Base-by-base conservation (phyloP, 1,139 yeast genomes). In the Geotrichum histeridarum region DNA sequence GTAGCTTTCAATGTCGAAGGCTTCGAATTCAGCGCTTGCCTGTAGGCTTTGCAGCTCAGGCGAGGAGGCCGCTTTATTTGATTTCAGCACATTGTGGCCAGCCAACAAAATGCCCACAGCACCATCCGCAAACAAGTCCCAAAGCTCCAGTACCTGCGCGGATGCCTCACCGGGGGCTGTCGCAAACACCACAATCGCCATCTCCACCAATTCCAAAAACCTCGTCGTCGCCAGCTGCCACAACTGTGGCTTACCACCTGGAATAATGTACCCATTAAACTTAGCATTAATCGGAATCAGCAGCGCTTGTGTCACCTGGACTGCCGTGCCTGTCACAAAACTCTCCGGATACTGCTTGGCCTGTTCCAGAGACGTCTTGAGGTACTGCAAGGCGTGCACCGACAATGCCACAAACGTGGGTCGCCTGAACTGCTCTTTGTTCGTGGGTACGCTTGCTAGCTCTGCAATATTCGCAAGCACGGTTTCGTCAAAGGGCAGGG, bases 351-450 rank as follows among this genome's bases (percentile, higher is more conserved):
- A 70, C 51, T 75, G 73, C 0, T 57, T 57, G 0, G 76, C 60
- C 0, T 62, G 54, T 0, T 63, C 60, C 15, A 86, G 57, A 41
- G 75, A 74, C 0, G 60, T 60, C 3, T 66, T 63, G 31, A 87
- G 63, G 8, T 78, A 60, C 11, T 68, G 69, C 53, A 83, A 71
- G 0, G 87, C 75, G 32, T 69, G 64, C 54, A 76, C 76, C 60
- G 93, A 79, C 2, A 85, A 70, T 0, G 89, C 82, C 39, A 82
- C 76, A 64, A 84, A 89, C 0, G 89, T 78, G 1, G 95, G 93
- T 32, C 48, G 42, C 22, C 46, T 41, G 30, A 35, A 52, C n/a
- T 35, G 51, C 9, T 52, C 55, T 15, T 35, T 39, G 8, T 18
- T 12, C 8, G 41, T 45, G 15, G 37, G 48, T n/a, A 41, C 31